Percentiles rank a stretch among this genome's conserved stretches.
Conservation (phyloP, 352 stramenopile genomes). For the Phytopythium ostracodes region DNA sequence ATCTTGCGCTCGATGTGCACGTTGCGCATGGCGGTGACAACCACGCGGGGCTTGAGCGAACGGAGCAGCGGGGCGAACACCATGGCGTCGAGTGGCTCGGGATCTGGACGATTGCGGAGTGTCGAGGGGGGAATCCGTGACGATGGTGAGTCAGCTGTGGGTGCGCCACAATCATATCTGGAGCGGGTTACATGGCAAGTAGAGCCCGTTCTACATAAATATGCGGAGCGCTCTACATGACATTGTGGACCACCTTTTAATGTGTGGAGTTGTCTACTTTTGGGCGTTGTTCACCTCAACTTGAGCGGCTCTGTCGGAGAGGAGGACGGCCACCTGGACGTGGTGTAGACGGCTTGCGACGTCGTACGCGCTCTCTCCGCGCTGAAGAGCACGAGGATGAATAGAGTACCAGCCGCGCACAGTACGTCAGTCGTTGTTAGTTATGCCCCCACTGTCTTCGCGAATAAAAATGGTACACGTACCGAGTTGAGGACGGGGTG, state of each 20-base stretch:
- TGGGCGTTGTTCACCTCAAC: neutral
- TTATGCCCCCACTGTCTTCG: too few relatives aligned
- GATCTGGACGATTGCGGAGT: neutral
- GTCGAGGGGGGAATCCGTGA: neutral
- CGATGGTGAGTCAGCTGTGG: neutral
- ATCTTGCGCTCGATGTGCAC: slow-evolving; percentile 85
- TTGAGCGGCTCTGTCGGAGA: neutral
- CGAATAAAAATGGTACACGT: neutral
- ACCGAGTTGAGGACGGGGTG: slow-evolving; percentile 18
- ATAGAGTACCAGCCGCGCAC: too few relatives aligned
- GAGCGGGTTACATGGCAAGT: neutral
- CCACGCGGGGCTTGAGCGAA: slow-evolving; percentile 7
- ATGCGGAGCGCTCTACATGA: neutral
- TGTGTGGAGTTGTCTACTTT: neutral
- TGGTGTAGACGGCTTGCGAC: slow-evolving; percentile 31
- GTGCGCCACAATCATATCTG: neutral
- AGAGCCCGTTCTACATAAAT: too few relatives aligned
- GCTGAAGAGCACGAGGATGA: too few relatives aligned
- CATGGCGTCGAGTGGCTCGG: neutral
- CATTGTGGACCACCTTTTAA: neutral
- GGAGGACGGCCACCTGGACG: slow-evolving; percentile 23
- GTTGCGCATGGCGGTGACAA: slow-evolving; percentile 28
- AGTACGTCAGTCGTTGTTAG: neutral
- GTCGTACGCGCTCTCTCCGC: slow-evolving; percentile 23
- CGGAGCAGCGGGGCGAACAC: neutral